phyloP scores from a whole-genome alignment of 805 yeast genomes.

The Sugiyamaella marilandica region DNA sequence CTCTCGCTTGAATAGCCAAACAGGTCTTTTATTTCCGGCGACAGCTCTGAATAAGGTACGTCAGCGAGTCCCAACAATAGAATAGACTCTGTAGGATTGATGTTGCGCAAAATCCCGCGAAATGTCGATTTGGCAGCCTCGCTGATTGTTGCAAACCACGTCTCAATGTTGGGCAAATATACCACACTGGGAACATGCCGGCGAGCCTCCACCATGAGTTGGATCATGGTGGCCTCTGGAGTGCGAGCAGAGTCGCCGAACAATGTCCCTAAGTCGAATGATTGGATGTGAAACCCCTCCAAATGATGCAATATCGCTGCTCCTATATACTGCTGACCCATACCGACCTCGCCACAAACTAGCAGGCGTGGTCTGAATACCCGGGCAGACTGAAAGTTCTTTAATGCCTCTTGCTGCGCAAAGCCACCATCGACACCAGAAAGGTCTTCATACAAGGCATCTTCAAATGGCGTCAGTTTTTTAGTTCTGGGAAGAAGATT shows the following conservation, averaged over 20 bases:
- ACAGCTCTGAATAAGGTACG: constrained; percentile 37
- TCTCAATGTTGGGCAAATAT: constrained; percentile 75
- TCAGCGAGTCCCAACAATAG: constrained; percentile 71
- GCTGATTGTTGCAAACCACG: constrained; percentile 66
- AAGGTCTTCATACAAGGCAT: constrained; percentile 59
- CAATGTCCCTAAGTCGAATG: constrained; percentile 72
- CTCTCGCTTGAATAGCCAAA: constrained; percentile 56
- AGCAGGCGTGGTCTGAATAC: constrained; percentile 78
- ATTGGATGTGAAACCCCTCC: constrained; percentile 87
- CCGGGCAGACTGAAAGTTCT: constrained; percentile 49
- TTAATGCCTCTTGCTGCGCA: constrained; percentile 57
- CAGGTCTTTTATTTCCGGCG: constrained; percentile 44
- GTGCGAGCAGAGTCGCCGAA: constrained; percentile 75
- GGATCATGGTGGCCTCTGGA: constrained; percentile 79
- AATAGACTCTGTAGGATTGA: constrained; percentile 68
- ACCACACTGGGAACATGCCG: constrained; percentile 86
- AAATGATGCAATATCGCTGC: constrained; percentile 74
- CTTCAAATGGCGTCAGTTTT: constrained; percentile 57
- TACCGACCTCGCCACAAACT: constrained; percentile 67
- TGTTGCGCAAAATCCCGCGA: constrained; percentile 59
- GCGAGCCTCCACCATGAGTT: constrained; percentile 78
- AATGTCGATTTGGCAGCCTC: constrained; percentile 69
- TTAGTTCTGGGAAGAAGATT: constrained; percentile 56
- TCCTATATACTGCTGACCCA: constrained; percentile 82
- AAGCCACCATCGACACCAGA: constrained; percentile 61